Evolutionary conservation across 495 filamentous ascomycete genomes (phyloP).

Genomic region (Daldinia caldariorum): DNA sequence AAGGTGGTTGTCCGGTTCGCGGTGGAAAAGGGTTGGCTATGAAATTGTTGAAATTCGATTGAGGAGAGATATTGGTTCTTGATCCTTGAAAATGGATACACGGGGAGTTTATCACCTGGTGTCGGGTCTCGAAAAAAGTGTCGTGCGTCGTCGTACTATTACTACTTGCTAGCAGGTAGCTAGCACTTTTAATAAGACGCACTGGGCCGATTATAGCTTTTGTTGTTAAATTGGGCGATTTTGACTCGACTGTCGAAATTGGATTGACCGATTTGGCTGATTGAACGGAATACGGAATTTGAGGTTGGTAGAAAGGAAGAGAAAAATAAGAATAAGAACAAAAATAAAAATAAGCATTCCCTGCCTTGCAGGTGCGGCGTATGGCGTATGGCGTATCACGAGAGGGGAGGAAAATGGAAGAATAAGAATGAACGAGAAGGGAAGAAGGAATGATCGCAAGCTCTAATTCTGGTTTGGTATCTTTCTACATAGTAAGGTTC

Average conservation of each 20-base stretch:
- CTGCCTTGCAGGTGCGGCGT: slow-evolving; percentile 41
- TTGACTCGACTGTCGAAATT: slow-evolving; percentile 11
- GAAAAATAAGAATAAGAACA: too few relatives aligned
- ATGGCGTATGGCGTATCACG: slow-evolving; percentile 35
- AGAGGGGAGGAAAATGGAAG: slow-evolving; percentile 26
- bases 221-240: slow-evolving; percentile 8
- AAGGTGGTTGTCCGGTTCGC: slow-evolving; percentile 9
- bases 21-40: slow-evolving; percentile 15
- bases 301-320: slow-evolving; percentile 16
- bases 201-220: slow-evolving; percentile 13
- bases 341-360: slow-evolving; percentile 14
- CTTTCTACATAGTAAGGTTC: background rate
- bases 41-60: slow-evolving; percentile 25
- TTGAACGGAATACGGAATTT: slow-evolving; percentile 3
- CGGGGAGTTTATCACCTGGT: slow-evolving; percentile 3
- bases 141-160: slow-evolving; percentile 38
- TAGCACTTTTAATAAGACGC: background rate
- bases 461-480: slow-evolving; percentile 17
- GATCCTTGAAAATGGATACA: slow-evolving; percentile 17
- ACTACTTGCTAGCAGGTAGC: background rate
- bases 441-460: slow-evolving; percentile 29
- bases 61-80: slow-evolving; percentile 37
- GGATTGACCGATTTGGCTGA: slow-evolving; percentile 15
- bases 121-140: slow-evolving; percentile 30
- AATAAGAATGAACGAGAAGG: slow-evolving; percentile 27